A percentile compares a stretch with the other conserved stretches of the same genome.
Conservation (phyloP, 495 filamentous ascomycete genomes). For the Penicillium cosmopolitanum region DNA sequence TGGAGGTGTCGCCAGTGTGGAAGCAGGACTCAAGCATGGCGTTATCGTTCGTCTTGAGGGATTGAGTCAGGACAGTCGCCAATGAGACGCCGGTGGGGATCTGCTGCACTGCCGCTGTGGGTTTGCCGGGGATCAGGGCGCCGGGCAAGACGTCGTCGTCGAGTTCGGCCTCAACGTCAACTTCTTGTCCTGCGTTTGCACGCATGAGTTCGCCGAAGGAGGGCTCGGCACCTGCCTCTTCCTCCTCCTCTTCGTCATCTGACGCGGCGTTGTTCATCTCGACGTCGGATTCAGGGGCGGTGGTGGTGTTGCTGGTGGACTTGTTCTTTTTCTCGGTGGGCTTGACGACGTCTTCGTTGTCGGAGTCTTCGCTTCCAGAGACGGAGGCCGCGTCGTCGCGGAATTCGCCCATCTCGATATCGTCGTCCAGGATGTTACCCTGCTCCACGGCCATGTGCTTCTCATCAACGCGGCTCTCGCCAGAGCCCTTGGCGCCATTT, state of each 20-base stretch:
- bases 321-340: conserved; percentile 41
- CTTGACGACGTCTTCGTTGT: conserved; percentile 46
- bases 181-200: conserved; percentile 65
- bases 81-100: conserved; percentile 79
- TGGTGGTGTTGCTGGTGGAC: conserved; percentile 30
- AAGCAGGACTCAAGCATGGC: conserved; percentile 91
- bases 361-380: conserved; percentile 45
- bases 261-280: conserved; percentile 46
- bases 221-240: conserved; percentile 62
- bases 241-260: conserved; percentile 47
- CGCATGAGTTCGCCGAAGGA: conserved; percentile 88
- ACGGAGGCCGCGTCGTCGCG: conserved; percentile 39
- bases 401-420: conserved; percentile 57
- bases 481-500: conserved; percentile 63
- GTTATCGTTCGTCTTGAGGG: conserved; percentile 86
- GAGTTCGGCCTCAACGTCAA: conserved; percentile 71
- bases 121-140: conserved; percentile 42
- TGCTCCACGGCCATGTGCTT: conserved; percentile 66
- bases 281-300: conserved; percentile 45
- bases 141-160: conserved; percentile 47
- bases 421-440: conserved; percentile 44
- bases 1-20: conserved; percentile 69
- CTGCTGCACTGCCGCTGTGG: conserved; percentile 47
- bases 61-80: conserved; percentile 86
- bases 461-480: conserved; percentile 72